Evolutionary conservation across 169 alveolate species (phyloP), one percentile per base, ranked within the genome.

Genomic region (Plasmodium inui): DNA sequence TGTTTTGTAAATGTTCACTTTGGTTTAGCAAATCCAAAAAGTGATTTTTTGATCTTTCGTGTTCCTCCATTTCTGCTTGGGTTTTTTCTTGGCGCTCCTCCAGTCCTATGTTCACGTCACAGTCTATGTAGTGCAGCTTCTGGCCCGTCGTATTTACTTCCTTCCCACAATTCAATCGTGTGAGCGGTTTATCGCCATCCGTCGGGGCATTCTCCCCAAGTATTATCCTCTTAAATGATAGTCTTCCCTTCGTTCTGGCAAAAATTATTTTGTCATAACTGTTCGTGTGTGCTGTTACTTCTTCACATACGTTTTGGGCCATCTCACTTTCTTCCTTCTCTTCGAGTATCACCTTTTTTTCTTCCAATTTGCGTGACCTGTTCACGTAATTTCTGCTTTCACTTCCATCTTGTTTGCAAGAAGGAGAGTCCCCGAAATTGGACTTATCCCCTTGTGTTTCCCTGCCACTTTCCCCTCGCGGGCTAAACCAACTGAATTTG

Each of bases 51-150:
- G 95, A 46, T 71, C 55, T 26, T 90, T 90, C 95, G 73, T 55
- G 19, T 50, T 90, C 92, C 37, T 90, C 86, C n/a, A 78, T 72
- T 41, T 70, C 91, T 80, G 53, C 82, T 28, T 81, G 39, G n/a
- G 39, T 50, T 30, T 81, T 55, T 90, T 70, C 61, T 53, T 26
- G 72, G 32, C 46, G 28, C 57, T 90, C 83, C 53, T 82, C 95
- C 73, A 90, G 71, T 46, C 95, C 95, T 28, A 90, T 34, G 74
- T 90, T 90, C 26, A 90, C 84, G 83, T 90, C 76, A 81, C 84
- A 50, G 37, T 90, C 84, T 70, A 90, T 46, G 41, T 90, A 90
- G 83, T 90, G 82, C 30, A 90, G 71, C 71, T 89, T 79, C 7
- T 76, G 83, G 10, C 28, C 83, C 30, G 39, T 39, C 61, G 32